Percentiles rank a stretch among this genome's conserved stretches.
These are phyloP conservation scores for Lachancea meyersii DNA, from an alignment of 805 yeast genomes.

Conservation along the genomic window DNA sequence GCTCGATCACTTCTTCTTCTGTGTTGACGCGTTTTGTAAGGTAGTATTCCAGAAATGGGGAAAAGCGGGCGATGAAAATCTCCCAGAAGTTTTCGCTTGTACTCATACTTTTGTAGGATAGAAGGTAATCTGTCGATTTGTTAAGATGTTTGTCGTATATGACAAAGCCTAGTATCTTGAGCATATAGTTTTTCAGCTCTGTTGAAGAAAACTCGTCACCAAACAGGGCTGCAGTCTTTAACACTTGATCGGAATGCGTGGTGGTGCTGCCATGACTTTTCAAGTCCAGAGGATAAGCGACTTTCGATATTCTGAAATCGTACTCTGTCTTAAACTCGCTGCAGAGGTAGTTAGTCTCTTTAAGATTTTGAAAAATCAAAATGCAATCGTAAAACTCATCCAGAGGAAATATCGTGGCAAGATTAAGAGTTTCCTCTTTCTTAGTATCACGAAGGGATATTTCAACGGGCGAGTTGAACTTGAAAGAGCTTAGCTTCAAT, in stretches of 20 bases:
- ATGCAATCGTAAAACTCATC: conserved; percentile 78
- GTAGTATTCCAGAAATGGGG: conserved; percentile 50
- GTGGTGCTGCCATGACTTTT: conserved; percentile 28
- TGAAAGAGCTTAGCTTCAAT: conserved; percentile 43
- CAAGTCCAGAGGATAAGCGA: conserved; percentile 58
- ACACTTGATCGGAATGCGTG: conserved; percentile 19
- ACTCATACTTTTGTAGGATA: conserved; percentile 52
- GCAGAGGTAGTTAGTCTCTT: conserved; percentile 54
- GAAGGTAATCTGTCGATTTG: conserved; percentile 53
- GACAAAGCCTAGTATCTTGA: conserved; percentile 67
- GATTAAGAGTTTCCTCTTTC: conserved; percentile 36
- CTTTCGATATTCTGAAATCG: conserved; percentile 58
- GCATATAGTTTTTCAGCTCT: conserved; percentile 46
- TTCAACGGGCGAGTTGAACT: conserved; percentile 84
- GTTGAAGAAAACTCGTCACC: conserved; percentile 20
- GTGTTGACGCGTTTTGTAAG: conserved; percentile 38
- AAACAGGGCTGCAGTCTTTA: conserved; percentile 28
- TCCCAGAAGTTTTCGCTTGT: conserved; percentile 69
- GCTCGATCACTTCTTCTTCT: conserved; percentile 42
- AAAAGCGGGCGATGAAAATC: conserved; percentile 50
- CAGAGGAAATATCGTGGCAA: conserved; percentile 44
- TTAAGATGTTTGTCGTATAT: conserved; percentile 67
- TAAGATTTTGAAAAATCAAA: conserved; percentile 70
- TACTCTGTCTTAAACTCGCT: conserved; percentile 66
- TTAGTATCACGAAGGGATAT: conserved; percentile 60